These are phyloP conservation scores for Cercophora samala DNA, from an alignment of 495 filamentous ascomycete genomes.

Conservation along the genomic window DNA sequence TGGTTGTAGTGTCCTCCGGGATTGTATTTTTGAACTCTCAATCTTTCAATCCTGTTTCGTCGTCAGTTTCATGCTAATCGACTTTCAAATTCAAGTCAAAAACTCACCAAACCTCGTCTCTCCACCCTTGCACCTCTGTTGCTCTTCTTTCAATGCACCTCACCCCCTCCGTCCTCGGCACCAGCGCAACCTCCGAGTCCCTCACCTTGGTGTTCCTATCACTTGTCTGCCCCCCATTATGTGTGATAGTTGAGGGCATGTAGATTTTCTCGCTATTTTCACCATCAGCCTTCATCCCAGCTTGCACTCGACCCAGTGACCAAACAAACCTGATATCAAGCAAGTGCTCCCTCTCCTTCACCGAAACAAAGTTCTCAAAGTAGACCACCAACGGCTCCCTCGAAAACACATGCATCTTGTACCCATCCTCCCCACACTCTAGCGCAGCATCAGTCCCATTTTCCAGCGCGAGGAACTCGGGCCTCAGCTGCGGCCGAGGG, in stretches of 20 bases:
- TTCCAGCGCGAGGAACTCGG: slow-evolving; percentile 44
- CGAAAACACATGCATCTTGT: slow-evolving; percentile 41
- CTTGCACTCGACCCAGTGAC: background rate
- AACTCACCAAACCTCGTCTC: slow-evolving; percentile 35
- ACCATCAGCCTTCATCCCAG: slow-evolving; percentile 9
- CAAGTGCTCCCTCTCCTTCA: slow-evolving; percentile 37
- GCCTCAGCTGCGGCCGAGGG: slow-evolving; percentile 40
- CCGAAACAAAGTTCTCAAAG: slow-evolving; percentile 43
- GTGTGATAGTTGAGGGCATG: slow-evolving; percentile 43
- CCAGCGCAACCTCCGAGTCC: slow-evolving; percentile 48
- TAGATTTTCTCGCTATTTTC: slow-evolving; percentile 38
- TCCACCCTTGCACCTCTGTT: slow-evolving; percentile 46
- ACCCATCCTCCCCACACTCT: slow-evolving; percentile 33
- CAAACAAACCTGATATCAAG: slow-evolving; percentile 42
- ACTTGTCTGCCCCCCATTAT: slow-evolving; percentile 36
- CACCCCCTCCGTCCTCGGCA: slow-evolving; percentile 41
- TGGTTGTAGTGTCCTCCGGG: slow-evolving; percentile 41
- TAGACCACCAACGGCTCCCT: slow-evolving; percentile 46
- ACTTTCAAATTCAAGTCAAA: background rate
- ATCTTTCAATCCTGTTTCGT: slow-evolving; percentile 34
- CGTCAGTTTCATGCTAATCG: background rate
- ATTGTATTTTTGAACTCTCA: slow-evolving; percentile 44
- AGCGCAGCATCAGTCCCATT: slow-evolving; percentile 22
- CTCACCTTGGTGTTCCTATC: slow-evolving; percentile 37
- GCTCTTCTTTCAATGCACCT: slow-evolving; percentile 45